Percentiles rank a stretch among this genome's conserved stretches.
These are phyloP conservation scores for Rhynchospora pubera DNA, from an alignment of 176 grass and related monocot genomes.

Conservation along the genomic window DNA sequence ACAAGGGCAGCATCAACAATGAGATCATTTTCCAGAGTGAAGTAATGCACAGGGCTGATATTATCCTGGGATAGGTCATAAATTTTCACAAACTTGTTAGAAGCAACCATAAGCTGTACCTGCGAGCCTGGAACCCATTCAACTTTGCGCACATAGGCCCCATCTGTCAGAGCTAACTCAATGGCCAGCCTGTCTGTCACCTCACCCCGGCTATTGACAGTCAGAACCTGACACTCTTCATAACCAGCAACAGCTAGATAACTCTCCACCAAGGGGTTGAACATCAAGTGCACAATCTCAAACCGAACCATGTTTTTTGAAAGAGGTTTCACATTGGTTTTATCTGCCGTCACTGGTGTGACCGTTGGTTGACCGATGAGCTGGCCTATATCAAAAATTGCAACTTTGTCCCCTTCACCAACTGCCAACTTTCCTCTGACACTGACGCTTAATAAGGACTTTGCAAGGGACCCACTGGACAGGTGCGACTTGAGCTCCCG, in stretches of 20 bases:
- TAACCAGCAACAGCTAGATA: constrained; percentile 86
- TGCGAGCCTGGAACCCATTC: constrained; percentile 97
- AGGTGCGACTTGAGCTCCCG: constrained; percentile 87
- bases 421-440: constrained; percentile 89
- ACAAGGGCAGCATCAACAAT: constrained; percentile 76
- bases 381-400: constrained; percentile 94
- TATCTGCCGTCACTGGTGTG: constrained; percentile 75
- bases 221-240: constrained; percentile 95
- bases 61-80: constrained; percentile 96
- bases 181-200: constrained; percentile 90
- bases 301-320: constrained; percentile 89
- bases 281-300: constrained; percentile 92
- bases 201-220: constrained; percentile 89
- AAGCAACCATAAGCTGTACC: constrained; percentile 90
- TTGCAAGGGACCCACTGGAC: constrained; percentile 67
- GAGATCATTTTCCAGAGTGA: constrained; percentile 77
- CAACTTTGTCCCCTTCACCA: constrained; percentile 96
- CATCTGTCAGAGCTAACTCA: constrained; percentile 86
- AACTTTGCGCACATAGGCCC: constrained; percentile 68
- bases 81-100: constrained; percentile 97
- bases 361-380: constrained; percentile 85
- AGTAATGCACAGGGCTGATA: constrained; percentile 92
- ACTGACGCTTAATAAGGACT: constrained; percentile 72
- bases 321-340: constrained; percentile 93
- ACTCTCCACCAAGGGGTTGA: constrained; percentile 73